Base-by-base conservation (phyloP, 306 rosid species). In the Rubus parviflorus region DNA sequence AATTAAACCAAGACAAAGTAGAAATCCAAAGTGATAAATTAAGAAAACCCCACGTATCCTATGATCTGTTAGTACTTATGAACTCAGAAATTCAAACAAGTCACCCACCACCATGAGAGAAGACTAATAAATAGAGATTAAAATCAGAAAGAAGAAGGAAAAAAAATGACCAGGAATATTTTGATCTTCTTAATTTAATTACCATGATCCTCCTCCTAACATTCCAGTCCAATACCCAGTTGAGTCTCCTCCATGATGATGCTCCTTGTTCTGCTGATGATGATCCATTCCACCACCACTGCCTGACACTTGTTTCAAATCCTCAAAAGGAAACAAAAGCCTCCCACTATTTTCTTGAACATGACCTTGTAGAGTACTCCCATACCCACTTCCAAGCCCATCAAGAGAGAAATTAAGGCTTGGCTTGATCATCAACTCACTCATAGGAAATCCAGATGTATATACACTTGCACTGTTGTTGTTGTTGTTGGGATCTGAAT, bases 161-260 rank as follows among this genome's bases (percentile, higher is more conserved):
- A 30, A 46, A 52, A 61, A 5, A 42, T 8, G 19, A 42, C 20
- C 40, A 68, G 38, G 56, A 61, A 51, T 49, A 4, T 9, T 38
- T 49, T 15, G 58, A 70, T 70, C 57, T 25, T 67, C 38, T 16
- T 58, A 22, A 35, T 63, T n/a, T 53, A 70, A 37, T 83, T 87
- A 92, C 93, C 93, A 92, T 81, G 91, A 83, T 79, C 90, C 93
- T 73, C 97, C 96, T n/a, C 92, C 92, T 62, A 92, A 77, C 92
- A 90, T 90, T 53, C 93, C 92, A 80, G 81, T 88, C 97, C 97
- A 92, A 82, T 78, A 88, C 68, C 96, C 97, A 53, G 68, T 65
- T 65, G 90, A 84, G 75, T 86, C 90, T 14, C 85, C 91, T 74
- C 70, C 48, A 40, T 65, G 70, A 38, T 17, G 70, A 65, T 87